These are phyloP conservation scores for Calonectria montana DNA, from an alignment of 2,329 filamentous ascomycete genomes.

Conservation along the genomic window DNA sequence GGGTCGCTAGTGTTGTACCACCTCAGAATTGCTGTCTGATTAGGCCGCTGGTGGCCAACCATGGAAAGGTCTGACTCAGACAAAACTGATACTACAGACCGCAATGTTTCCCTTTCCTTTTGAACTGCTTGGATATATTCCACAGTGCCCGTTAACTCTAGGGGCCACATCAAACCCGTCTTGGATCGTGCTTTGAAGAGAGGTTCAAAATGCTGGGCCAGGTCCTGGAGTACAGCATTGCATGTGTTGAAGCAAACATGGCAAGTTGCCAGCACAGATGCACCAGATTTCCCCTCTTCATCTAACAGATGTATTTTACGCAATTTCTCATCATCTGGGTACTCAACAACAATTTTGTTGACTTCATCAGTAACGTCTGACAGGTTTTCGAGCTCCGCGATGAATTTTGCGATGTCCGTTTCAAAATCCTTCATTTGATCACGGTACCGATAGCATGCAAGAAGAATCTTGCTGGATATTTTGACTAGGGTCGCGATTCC, in stretches of 20 bases:
- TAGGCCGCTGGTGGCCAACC: background rate
- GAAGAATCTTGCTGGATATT: background rate
- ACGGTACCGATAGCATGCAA: background rate
- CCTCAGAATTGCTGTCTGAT: background rate
- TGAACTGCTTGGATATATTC: background rate
- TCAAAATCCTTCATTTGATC: background rate
- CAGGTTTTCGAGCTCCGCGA: background rate
- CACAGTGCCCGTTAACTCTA: background rate
- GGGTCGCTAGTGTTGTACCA: constrained; percentile 1
- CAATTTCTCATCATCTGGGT: background rate
- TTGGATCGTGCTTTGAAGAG: background rate
- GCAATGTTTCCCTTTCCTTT: background rate
- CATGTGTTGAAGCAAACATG: background rate
- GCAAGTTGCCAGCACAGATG: background rate
- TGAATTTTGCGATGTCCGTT: background rate
- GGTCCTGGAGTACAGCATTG: background rate
- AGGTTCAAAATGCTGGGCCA: background rate
- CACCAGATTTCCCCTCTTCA: background rate
- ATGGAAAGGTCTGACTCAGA: background rate
- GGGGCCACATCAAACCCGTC: background rate
- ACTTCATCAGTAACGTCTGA: background rate
- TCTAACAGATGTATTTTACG: background rate
- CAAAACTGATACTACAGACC: background rate
- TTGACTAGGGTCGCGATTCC: background rate
- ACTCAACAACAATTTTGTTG: background rate